Conservation (phyloP, 345 rosid species). For the Sisymbrium irio region DNA sequence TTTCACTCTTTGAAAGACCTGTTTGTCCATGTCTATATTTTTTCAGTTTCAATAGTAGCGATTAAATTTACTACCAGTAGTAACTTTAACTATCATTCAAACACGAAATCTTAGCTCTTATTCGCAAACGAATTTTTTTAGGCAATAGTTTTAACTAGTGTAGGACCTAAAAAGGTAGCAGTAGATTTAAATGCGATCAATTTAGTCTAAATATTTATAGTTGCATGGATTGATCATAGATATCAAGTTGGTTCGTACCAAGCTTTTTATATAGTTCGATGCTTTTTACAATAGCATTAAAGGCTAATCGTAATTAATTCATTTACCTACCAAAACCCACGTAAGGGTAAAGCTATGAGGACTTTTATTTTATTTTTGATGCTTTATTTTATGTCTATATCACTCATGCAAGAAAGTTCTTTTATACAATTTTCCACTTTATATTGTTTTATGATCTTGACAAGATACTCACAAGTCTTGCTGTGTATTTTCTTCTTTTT, state of each 20-base stretch:
- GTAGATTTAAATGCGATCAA: neutral
- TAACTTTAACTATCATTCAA: neutral
- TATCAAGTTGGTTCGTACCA: neutral
- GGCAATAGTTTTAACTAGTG: neutral
- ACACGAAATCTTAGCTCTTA: neutral
- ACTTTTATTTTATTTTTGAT: neutral
- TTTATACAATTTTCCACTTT: neutral
- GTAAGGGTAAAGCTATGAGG: neutral
- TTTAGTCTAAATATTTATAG: neutral
- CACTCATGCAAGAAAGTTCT: slow-evolving; percentile 14
- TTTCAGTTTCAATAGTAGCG: no score
- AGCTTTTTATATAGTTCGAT: slow-evolving; percentile 8
- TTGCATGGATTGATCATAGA: neutral
- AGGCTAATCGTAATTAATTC: slow-evolving; percentile 1
- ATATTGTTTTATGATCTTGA: neutral
- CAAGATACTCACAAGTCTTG: no score
- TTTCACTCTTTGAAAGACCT: no score
- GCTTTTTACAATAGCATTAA: neutral
- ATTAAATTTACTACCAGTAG: no score
- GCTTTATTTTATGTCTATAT: slow-evolving; percentile 30
- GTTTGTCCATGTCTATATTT: no score
- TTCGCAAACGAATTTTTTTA: neutral
- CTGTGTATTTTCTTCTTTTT: neutral
- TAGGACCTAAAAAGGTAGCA: neutral
- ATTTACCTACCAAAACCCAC: slow-evolving; percentile 32